phyloP scores from a whole-genome alignment of 192 early-diverging fungal species.

The Coemansia sp. region DNA sequence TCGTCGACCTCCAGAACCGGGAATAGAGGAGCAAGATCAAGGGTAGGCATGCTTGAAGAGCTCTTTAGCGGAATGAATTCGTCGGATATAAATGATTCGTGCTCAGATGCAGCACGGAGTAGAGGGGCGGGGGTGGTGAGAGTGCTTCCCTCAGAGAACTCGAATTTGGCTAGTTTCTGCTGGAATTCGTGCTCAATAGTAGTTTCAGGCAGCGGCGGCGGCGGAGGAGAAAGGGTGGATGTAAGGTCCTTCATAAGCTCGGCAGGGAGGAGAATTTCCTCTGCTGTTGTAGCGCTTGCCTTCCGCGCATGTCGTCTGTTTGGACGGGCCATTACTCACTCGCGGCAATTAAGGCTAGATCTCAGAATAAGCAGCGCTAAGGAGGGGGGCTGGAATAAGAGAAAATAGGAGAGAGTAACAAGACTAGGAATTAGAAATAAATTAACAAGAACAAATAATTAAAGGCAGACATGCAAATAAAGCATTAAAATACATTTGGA shows the following conservation, averaged over 20 bases:
- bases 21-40: slow-evolving; percentile 45
- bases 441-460: slow-evolving; percentile 8
- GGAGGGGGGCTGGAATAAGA: background rate
- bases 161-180: background rate
- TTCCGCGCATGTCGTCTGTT: slow-evolving; percentile 46
- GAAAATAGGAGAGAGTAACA: background rate
- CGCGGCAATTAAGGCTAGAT: background rate
- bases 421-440: slow-evolving; percentile 2
- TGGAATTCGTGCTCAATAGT: background rate
- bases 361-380: background rate
- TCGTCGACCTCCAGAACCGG: slow-evolving; percentile 13
- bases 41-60: background rate
- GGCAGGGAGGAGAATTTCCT: slow-evolving; percentile 49
- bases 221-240: slow-evolving; percentile 27
- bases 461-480: background rate
- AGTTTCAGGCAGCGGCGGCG: background rate
- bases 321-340: slow-evolving; percentile 32
- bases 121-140: background rate
- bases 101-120: background rate
- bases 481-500: background rate
- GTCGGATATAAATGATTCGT: background rate
- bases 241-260: slow-evolving; percentile 52
- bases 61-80: background rate
- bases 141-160: background rate
- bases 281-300: slow-evolving; percentile 50